Percentiles rank a stretch among this genome's conserved stretches.
Conservation (phyloP, 805 yeast genomes). For the Hanseniaspora pseudoguilliermondii region DNA sequence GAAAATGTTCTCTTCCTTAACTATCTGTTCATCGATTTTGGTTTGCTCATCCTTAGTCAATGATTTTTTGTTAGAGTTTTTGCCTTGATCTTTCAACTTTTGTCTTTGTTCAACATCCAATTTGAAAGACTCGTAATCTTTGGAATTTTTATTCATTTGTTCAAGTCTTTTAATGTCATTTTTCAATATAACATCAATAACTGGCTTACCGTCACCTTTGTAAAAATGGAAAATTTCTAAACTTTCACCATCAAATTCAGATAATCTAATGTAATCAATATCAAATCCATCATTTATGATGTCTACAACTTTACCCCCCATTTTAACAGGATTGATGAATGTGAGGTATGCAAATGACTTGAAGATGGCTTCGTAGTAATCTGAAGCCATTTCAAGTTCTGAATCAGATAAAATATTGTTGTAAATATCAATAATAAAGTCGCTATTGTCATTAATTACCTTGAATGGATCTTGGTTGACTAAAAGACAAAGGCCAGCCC, state of each 20-base stretch:
- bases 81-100: conserved; percentile 45
- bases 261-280: conserved; percentile 23
- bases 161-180: conserved; percentile 35
- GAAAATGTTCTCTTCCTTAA: conserved; percentile 49
- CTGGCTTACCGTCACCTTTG: conserved; percentile 56
- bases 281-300: conserved; percentile 34
- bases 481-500: conserved; percentile 65
- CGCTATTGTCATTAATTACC: conserved; percentile 31
- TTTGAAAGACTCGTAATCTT: conserved; percentile 69
- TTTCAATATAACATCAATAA: conserved; percentile 37
- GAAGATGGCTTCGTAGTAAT: conserved; percentile 35
- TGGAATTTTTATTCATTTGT: conserved; percentile 51
- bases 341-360: conserved; percentile 40
- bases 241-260: conserved; percentile 36
- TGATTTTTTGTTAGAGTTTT: conserved; percentile 31
- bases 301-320: conserved; percentile 39
- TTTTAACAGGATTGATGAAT: conserved; percentile 46
- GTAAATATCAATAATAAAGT: background rate
- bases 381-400: conserved; percentile 19
- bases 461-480: conserved; percentile 52
- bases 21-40: conserved; percentile 48
- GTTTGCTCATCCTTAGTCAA: conserved; percentile 65
- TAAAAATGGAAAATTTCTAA: conserved; percentile 44
- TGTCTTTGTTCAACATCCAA: conserved; percentile 83
- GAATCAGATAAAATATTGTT: background rate